Evolutionary conservation across 371 early-diverging fungal species (phyloP).

Genomic region (Lichtheimia hyalospora): DNA sequence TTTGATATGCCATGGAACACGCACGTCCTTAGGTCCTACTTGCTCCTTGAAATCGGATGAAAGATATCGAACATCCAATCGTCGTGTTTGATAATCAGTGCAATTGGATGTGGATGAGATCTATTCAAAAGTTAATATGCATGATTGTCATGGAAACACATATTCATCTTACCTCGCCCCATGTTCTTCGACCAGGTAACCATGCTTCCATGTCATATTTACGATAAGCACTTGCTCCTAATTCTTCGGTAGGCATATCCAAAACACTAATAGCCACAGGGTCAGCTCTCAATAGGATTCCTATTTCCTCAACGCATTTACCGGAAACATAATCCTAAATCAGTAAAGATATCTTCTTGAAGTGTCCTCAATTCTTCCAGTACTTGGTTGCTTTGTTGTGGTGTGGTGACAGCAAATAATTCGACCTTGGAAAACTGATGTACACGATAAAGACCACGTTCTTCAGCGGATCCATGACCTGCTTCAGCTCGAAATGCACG

Average conservation of each 20-base stretch:
- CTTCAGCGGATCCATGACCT: slow-evolving; percentile 78
- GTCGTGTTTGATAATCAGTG: slow-evolving; percentile 84
- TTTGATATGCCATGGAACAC: slow-evolving; percentile 36
- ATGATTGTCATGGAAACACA: neutral
- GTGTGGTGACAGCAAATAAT: slow-evolving; percentile 77
- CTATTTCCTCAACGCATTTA: too few relatives aligned
- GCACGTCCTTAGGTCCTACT: slow-evolving; percentile 23
- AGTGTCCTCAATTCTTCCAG: slow-evolving; percentile 71
- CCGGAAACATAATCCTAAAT: slow-evolving; percentile 83
- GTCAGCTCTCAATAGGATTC: too few relatives aligned
- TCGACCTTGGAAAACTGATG: slow-evolving; percentile 96
- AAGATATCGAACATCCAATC: slow-evolving; percentile 69
- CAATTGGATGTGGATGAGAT: slow-evolving; percentile 86
- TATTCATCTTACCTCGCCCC: slow-evolving; percentile 78
- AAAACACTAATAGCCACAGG: slow-evolving; percentile 56
- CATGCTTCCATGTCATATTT: slow-evolving; percentile 96
- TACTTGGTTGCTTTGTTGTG: slow-evolving; percentile 64
- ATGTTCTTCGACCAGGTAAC: slow-evolving; percentile 86
- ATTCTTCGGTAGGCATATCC: slow-evolving; percentile 92
- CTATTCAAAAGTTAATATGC: slow-evolving; percentile 13
- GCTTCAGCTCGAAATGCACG: slow-evolving; percentile 92
- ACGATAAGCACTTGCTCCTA: slow-evolving; percentile 90
- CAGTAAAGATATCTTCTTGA: slow-evolving; percentile 77
- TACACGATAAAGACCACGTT: slow-evolving; percentile 88
- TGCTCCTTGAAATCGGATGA: slow-evolving; percentile 28